Evolutionary conservation across 306 rosid species (phyloP).

Genomic region (Quillaja saponaria): DNA sequence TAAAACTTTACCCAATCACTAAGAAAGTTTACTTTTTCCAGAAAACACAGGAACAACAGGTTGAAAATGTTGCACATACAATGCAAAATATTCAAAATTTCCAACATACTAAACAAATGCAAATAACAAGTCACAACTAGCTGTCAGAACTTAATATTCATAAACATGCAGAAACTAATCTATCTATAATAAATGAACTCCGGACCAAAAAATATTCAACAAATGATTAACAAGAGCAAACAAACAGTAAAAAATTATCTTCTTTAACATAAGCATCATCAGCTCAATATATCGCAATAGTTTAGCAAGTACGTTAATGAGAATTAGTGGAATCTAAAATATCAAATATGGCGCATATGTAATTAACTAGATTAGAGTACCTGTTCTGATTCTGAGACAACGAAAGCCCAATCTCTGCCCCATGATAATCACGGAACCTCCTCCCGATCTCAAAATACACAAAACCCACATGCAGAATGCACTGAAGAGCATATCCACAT

Average conservation of each 20-base stretch:
- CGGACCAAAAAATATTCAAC: too few species aligned
- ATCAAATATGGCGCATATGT: not conserved
- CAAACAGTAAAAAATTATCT: too few species aligned
- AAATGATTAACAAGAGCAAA: too few species aligned
- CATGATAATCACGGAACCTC: constrained; percentile 15
- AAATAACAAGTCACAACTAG: not conserved
- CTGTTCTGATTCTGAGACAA: constrained; percentile 37
- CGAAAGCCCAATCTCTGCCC: constrained; percentile 29
- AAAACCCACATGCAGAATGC: constrained; percentile 59
- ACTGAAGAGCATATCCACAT: constrained; percentile 63
- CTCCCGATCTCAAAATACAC: constrained; percentile 53
- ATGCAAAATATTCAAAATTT: not conserved
- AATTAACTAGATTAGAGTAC: constrained; percentile 35
- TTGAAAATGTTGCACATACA: not conserved
- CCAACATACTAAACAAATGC: not conserved
- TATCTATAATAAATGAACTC: not conserved
- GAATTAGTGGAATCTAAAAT: not conserved
- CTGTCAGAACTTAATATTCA: not conserved
- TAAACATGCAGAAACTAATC: not conserved
- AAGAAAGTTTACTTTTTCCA: not conserved
- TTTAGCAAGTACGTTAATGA: constrained; percentile 7
- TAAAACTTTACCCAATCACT: not conserved
- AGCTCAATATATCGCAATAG: not conserved
- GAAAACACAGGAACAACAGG: not conserved
- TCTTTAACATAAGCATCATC: too few species aligned